Conservation (phyloP, 495 filamentous ascomycete species). For the Venustampulla echinocandica region DNA sequence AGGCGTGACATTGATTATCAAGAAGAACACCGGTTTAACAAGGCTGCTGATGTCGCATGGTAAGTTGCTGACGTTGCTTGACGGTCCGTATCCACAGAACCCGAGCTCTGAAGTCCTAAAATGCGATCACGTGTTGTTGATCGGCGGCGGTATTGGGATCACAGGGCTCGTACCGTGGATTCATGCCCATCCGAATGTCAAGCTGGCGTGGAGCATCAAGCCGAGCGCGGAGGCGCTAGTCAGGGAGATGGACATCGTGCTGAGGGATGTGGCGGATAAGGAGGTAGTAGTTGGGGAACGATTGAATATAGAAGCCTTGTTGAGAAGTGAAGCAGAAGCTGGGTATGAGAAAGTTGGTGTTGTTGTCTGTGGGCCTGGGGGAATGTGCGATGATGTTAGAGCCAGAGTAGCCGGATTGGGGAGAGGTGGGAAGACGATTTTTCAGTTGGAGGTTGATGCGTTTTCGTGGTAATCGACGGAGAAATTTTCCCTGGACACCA, state of each 20-base stretch:
- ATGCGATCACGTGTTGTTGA: conserved; percentile 31
- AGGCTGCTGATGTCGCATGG: conserved; percentile 13
- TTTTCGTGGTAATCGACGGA: conserved; percentile 20
- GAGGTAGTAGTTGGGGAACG: conserved; percentile 27
- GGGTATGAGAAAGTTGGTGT: conserved; percentile 30
- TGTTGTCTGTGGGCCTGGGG: conserved; percentile 29
- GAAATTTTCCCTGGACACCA: too few relatives aligned
- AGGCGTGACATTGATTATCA: conserved; percentile 27
- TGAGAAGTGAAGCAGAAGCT: conserved; percentile 22
- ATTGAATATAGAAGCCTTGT: conserved; percentile 22
- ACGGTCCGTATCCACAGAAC: conserved; percentile 24
- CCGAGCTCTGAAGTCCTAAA: conserved; percentile 11
- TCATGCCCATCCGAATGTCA: conserved; percentile 28
- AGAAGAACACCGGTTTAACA: conserved; percentile 25
- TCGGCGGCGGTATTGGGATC: conserved; percentile 38
- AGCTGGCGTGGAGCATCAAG: conserved; percentile 31
- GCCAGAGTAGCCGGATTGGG: conserved; percentile 5
- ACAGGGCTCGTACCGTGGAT: conserved; percentile 28
- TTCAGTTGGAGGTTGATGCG: conserved; percentile 15
- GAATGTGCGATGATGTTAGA: conserved; percentile 13
- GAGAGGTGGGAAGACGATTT: conserved; percentile 6
- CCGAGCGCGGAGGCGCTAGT: conserved; percentile 16
- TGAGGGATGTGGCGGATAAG: conserved; percentile 22
- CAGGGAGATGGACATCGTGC: conserved; percentile 18
- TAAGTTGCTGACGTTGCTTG: conserved; percentile 24